Conservation (phyloP, 2,329 filamentous ascomycete species). For the Periconia macrospinosa region DNA sequence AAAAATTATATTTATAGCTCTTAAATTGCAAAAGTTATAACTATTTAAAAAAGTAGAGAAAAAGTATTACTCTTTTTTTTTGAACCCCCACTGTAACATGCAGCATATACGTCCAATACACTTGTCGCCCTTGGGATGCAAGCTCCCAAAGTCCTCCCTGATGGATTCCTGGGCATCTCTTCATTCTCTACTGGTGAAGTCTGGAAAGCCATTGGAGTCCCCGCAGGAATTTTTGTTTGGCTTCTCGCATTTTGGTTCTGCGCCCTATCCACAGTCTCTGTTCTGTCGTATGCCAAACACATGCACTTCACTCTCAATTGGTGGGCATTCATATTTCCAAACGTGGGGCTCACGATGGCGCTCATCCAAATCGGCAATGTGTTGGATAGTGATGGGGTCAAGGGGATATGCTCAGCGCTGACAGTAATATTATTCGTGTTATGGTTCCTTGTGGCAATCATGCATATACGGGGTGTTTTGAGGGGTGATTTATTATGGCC, state of each 20-base stretch:
- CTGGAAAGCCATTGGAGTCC: conserved; percentile 46
- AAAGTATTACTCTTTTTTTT: too few species aligned
- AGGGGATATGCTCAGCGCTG: conserved; percentile 57
- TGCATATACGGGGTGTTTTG: conserved; percentile 55
- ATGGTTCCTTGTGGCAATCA: conserved; percentile 57
- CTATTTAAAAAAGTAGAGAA: too few species aligned
- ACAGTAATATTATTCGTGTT: conserved; percentile 56
- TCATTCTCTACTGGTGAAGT: conserved; percentile 39
- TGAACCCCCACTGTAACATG: too few species aligned
- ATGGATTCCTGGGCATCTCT: conserved; percentile 35
- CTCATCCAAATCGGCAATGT: conserved; percentile 58
- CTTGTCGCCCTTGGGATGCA: conserved; percentile 46
- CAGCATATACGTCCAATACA: conserved; percentile 26
- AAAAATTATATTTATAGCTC: too few species aligned
- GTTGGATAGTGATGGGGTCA: conserved; percentile 55
- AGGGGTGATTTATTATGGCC: conserved; percentile 56
- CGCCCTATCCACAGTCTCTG: conserved; percentile 44
- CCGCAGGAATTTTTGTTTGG: conserved; percentile 51
- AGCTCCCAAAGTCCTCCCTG: conserved; percentile 40
- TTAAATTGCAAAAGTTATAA: too few species aligned
- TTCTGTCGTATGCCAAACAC: conserved; percentile 40
- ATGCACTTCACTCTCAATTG: conserved; percentile 40
- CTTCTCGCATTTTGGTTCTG: conserved; percentile 55
- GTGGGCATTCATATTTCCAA: conserved; percentile 67
- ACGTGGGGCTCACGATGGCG: conserved; percentile 61